A percentile compares a stretch with the other conserved stretches of the same genome.
Conservation (phyloP, 2,329 filamentous ascomycete genomes). For the Pestalotiopsis sp. region DNA sequence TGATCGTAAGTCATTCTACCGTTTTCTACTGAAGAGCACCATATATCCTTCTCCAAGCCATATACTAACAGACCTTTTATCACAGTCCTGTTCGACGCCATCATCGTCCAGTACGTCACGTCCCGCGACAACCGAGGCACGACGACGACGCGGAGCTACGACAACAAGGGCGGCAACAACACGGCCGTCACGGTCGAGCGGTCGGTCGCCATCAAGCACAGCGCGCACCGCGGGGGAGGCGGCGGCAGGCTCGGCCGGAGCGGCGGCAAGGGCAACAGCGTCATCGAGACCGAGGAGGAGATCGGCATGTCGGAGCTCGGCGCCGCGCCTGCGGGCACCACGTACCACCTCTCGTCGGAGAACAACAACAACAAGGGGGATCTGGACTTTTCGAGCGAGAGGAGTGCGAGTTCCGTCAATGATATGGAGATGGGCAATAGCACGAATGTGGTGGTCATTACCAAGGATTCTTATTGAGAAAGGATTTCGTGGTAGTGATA, state of each 20-base stretch:
- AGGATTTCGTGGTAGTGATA: not conserved
- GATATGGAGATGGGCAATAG: not conserved
- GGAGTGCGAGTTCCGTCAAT: not conserved
- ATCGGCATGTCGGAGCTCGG: constrained; percentile 2
- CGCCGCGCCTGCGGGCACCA: not conserved
- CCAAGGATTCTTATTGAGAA: not conserved
- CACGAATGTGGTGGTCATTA: not conserved
- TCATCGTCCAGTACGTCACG: constrained; percentile 66
- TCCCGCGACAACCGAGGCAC: constrained; percentile 44
- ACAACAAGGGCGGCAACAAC: not conserved
- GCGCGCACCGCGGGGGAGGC: not conserved
- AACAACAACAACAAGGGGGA: not conserved
- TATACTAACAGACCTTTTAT: not conserved
- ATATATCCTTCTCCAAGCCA: no score
- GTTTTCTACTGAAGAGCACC: not conserved
- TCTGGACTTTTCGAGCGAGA: not conserved
- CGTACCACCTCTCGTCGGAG: not conserved
- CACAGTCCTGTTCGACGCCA: constrained; percentile 59
- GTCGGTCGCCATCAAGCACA: not conserved
- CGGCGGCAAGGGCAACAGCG: not conserved
- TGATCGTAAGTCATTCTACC: constrained; percentile 49
- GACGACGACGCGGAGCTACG: not conserved
- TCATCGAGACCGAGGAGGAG: not conserved
- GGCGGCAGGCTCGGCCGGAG: not conserved
- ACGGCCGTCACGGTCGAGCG: not conserved